Conservation (phyloP, 352 stramenopile genomes). For the Phytophthora aleatoria region DNA sequence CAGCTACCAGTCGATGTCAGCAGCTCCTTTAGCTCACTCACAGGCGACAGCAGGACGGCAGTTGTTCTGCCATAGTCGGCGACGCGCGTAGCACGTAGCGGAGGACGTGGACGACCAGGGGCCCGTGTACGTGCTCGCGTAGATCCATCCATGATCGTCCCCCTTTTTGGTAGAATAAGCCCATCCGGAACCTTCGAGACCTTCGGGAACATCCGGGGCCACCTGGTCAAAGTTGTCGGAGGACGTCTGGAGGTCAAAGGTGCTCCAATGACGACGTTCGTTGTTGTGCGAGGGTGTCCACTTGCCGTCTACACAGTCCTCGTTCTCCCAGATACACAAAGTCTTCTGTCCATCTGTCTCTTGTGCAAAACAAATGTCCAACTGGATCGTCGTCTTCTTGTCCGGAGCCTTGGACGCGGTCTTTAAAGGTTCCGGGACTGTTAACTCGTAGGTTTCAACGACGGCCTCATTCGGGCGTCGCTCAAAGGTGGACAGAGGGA, state of each 20-base stretch:
- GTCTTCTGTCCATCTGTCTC: conserved; percentile 62
- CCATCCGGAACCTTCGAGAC: conserved; percentile 61
- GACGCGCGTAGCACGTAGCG: conserved; percentile 46
- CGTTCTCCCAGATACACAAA: conserved; percentile 73
- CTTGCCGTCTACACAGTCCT: conserved; percentile 49
- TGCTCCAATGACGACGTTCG: conserved; percentile 59
- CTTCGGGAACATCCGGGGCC: conserved; percentile 54
- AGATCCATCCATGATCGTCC: conserved; percentile 75
- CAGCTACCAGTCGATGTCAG: background rate
- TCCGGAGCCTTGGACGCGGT: conserved; percentile 44
- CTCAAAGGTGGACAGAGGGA: conserved; percentile 59
- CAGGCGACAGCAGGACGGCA: conserved; percentile 56
- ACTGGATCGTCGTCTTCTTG: conserved; percentile 47
- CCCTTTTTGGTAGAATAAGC: conserved; percentile 68
- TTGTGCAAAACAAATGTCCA: conserved; percentile 36
- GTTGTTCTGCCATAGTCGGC: conserved; percentile 77
- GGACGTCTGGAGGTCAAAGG: conserved; percentile 60
- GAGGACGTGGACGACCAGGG: conserved; percentile 47
- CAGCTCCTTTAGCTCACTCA: conserved; percentile 28
- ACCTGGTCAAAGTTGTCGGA: conserved; percentile 73
- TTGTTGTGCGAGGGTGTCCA: conserved; percentile 61
- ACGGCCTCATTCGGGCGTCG: conserved; percentile 52
- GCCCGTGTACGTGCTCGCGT: conserved; percentile 65
- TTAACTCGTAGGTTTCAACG: conserved; percentile 55
- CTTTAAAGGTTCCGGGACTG: conserved; percentile 50